Evolutionary conservation across 805 yeast genomes (phyloP), one percentile per base, ranked within the genome.

Genomic region (Wickerhamiella alocasiicola): DNA sequence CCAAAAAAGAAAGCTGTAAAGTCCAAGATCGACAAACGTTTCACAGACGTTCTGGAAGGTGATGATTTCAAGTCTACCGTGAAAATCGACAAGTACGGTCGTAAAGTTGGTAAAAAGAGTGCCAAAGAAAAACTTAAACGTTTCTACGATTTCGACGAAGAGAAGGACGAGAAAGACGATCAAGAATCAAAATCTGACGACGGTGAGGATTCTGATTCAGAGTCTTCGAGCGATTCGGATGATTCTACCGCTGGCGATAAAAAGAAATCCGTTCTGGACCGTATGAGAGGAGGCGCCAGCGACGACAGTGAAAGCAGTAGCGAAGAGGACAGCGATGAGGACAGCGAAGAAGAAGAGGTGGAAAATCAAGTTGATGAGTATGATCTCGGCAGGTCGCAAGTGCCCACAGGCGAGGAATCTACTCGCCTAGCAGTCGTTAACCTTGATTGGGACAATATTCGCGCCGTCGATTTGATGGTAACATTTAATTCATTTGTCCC

Each of bases 371-470:
- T 53, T 4, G 63, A 55, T 7, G 64, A 56, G 28, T 64, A 57
- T 6, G 60, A 53, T 9, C 68, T 66, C 21, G 30, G 45, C 2
- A 15, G 26, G 17, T 64, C 63, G 7, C 70, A 72, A 40, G 81
- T 91, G n/a, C 85, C 81, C 36, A 78, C 76, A 38, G 93, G 95
- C 34, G 95, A 88, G 2, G 94, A 95, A 23, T 68, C 94, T 1
- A 65, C 64, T 25, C 66, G 81, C 5, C 67, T 91, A 54, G 98
- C 98, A 0, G 95, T 79, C 1, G 97, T 91, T 23, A 91, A 91
- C 55, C 66, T 91, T 71, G 98, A 91, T 56, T 91, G 98, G 98
- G 98, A 91, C 52, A 81, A 91, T 54, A 70, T 91, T n/a, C 71
- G 74, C 34, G 81, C 97, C 0, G 73, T 74, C 3, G 97, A 91